Conservation (phyloP, 345 rosid species). For the Turnera subulata region DNA sequence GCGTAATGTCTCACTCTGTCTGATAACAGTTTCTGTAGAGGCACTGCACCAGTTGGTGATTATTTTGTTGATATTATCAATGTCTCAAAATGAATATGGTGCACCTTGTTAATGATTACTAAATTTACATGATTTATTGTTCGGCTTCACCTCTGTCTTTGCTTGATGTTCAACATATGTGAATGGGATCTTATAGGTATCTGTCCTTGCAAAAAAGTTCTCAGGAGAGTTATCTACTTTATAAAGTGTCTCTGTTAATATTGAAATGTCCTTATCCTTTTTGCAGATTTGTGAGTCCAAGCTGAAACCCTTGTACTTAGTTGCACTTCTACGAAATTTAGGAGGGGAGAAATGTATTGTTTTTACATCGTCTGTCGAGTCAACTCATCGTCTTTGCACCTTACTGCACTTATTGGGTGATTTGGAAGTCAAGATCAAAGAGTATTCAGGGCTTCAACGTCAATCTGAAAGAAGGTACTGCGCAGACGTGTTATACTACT, state of each 20-base stretch:
- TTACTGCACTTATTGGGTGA: constrained; percentile 73
- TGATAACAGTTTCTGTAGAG: too few relatives aligned
- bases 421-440: constrained; percentile 66
- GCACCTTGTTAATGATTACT: too few relatives aligned
- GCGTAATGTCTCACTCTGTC: too few relatives aligned
- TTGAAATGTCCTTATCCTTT: constrained; percentile 9
- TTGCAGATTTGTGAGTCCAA: constrained; percentile 68
- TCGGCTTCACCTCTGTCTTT: not conserved
- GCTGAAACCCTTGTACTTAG: constrained; percentile 73
- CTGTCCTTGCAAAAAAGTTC: too few relatives aligned
- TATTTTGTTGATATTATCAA: too few relatives aligned
- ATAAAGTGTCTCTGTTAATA: not conserved
- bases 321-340: constrained; percentile 65
- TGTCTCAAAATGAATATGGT: too few relatives aligned
- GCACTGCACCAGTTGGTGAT: too few relatives aligned
- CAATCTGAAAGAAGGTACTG: constrained; percentile 77
- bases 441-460: constrained; percentile 79
- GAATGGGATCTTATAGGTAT: not conserved
- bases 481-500: constrained; percentile 5
- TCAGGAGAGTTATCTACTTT: too few relatives aligned
- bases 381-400: constrained; percentile 78
- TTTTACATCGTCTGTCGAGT: constrained; percentile 82
- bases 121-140: too few relatives aligned
- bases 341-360: constrained; percentile 80
- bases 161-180: not conserved